Percentiles rank a stretch among this genome's conserved stretches.
phyloP scores from a whole-genome alignment of 2,329 filamentous ascomycete genomes.

The Amauroascus niger region DNA sequence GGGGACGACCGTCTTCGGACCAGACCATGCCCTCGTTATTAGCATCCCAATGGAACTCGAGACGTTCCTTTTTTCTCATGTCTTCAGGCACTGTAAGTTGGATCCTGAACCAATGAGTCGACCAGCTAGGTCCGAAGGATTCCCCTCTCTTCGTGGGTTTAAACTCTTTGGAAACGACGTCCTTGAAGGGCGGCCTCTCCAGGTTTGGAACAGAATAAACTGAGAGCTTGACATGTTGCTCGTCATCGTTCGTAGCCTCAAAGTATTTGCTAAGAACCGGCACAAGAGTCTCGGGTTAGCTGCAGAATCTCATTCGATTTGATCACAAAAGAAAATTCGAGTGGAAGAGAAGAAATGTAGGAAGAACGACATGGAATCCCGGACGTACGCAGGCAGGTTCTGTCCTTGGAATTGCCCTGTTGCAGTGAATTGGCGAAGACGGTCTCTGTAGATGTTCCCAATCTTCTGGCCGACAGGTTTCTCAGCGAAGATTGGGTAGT shows the following conservation, averaged over 20 bases:
- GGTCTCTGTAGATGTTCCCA: constrained; percentile 71
- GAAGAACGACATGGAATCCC: neutral
- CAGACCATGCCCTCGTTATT: constrained; percentile 92
- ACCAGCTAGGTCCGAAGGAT: constrained; percentile 87
- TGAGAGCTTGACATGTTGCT: constrained; percentile 69
- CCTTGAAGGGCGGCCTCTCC: constrained; percentile 72
- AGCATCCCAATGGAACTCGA: constrained; percentile 96
- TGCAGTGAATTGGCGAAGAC: constrained; percentile 71
- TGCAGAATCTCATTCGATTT: neutral
- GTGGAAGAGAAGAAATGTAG: neutral
- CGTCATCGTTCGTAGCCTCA: constrained; percentile 57
- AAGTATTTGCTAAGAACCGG: constrained; percentile 53
- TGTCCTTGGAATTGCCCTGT: constrained; percentile 67
- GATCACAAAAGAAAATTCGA: too few relatives aligned
- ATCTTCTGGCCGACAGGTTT: constrained; percentile 66
- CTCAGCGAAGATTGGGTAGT: constrained; percentile 43
- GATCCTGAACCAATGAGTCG: constrained; percentile 94
- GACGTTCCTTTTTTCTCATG: constrained; percentile 62
- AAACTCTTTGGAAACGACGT: constrained; percentile 70
- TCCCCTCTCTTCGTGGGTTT: constrained; percentile 63
- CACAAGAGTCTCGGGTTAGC: neutral
- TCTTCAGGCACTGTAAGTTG: constrained; percentile 65
- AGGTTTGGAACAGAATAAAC: constrained; percentile 77
- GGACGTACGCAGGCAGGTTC: constrained; percentile 59
- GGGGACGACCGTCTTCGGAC: constrained; percentile 76